A percentile compares a stretch with the other conserved stretches of the same genome.
These are phyloP conservation scores for Halophytophthora polymorphica DNA, from an alignment of 352 stramenopile genomes.

Conservation along the genomic window DNA sequence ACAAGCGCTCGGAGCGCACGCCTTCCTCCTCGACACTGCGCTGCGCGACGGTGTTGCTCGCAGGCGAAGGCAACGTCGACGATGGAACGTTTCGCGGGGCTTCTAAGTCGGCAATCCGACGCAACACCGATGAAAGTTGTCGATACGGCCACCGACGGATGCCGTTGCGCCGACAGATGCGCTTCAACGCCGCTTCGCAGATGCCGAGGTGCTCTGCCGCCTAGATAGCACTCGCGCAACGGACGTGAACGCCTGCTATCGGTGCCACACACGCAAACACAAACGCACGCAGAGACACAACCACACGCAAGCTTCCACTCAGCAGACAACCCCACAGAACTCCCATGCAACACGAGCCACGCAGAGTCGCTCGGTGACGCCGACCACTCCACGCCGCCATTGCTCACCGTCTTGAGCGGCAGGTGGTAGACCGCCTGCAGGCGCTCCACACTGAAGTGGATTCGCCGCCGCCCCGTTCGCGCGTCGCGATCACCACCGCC, in stretches of 20 bases:
- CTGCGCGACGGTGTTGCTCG: not conserved
- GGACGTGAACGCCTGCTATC: slow-evolving; percentile 21
- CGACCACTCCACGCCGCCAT: too few relatives aligned
- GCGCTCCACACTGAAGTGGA: slow-evolving; percentile 56
- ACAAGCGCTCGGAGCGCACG: not conserved
- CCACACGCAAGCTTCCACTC: slow-evolving; percentile 1
- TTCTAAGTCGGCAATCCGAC: slow-evolving; percentile 42
- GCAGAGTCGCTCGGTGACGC: too few relatives aligned
- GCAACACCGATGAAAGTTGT: slow-evolving; percentile 55
- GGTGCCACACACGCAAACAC: too few relatives aligned
- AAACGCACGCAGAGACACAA: slow-evolving; percentile 2
- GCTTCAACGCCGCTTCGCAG: slow-evolving; percentile 81
- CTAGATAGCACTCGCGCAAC: slow-evolving; percentile 27
- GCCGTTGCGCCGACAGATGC: slow-evolving; percentile 67
- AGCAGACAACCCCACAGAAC: slow-evolving; percentile 1
- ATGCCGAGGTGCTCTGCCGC: slow-evolving; percentile 53
- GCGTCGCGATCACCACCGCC: not conserved
- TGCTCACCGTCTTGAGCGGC: slow-evolving; percentile 66
- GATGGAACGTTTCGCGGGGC: not conserved
- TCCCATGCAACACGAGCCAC: not conserved
- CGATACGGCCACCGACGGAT: slow-evolving; percentile 77
- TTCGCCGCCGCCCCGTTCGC: slow-evolving; percentile 22
- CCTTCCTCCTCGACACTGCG: not conserved
- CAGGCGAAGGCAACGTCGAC: not conserved
- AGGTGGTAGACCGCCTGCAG: slow-evolving; percentile 70